phyloP scores from a whole-genome alignment of 352 stramenopile genomes.

The Phytophthora idaei region DNA sequence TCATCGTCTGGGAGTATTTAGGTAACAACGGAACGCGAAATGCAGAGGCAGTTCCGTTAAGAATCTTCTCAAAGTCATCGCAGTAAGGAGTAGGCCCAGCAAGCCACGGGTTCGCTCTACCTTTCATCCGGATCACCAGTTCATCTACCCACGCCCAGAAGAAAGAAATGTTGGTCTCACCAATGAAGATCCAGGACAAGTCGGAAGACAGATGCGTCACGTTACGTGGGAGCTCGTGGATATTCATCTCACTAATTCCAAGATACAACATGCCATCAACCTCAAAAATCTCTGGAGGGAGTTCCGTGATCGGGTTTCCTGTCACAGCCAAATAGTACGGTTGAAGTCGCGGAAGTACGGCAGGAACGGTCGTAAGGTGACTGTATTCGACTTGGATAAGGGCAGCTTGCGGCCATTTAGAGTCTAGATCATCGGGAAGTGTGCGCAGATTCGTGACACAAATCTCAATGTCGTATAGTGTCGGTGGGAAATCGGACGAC shows the following conservation, averaged over 20 bases:
- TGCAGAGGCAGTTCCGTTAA: not conserved
- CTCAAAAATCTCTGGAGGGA: constrained; percentile 25
- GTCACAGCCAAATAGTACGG: constrained; percentile 27
- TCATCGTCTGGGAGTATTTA: constrained; percentile 11
- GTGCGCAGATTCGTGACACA: constrained; percentile 36
- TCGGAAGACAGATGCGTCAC: constrained; percentile 6
- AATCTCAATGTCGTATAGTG: constrained; percentile 44
- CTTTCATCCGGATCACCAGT: constrained; percentile 3
- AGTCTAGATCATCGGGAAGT: constrained; percentile 36
- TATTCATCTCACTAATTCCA: constrained; percentile 10
- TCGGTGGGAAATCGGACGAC: constrained; percentile 32
- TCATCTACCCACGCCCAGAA: constrained; percentile 26
- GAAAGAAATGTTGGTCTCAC: constrained; percentile 12
- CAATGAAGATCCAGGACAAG: constrained; percentile 6
- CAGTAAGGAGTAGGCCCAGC: constrained; percentile 8
- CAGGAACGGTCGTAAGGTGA: constrained; percentile 16
- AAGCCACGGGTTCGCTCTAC: not conserved
- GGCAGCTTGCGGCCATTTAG: constrained; percentile 29
- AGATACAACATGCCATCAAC: constrained; percentile 10
- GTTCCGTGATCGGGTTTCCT: constrained; percentile 26
- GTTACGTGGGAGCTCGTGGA: constrained; percentile 18
- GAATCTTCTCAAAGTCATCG: constrained; percentile 9
- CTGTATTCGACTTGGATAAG: constrained; percentile 30
- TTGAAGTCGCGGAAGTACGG: constrained; percentile 15
- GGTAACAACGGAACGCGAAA: constrained; percentile 4